Evolutionary conservation across 768 basidiomycete genomes (phyloP), one percentile per base, ranked within the genome.

Genomic region (Panellus pusillus): DNA sequence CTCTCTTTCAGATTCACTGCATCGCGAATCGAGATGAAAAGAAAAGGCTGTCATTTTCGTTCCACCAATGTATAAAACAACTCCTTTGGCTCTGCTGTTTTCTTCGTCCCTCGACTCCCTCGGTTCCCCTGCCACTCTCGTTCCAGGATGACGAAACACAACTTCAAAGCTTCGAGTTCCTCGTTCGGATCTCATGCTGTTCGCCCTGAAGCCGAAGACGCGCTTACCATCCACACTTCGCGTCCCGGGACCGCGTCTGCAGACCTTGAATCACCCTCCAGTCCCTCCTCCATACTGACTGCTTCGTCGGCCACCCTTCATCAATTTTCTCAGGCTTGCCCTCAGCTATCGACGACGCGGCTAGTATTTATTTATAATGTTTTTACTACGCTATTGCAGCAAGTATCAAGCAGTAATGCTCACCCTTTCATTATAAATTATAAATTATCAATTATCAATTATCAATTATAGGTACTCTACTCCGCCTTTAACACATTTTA

Each of bases 291-390:
- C 24, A 58, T 56, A 44, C 54, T 62, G 68, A n/a, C n/a, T n/a
- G n/a, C n/a, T n/a, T n/a, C n/a, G n/a, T n/a, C n/a, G n/a, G n/a
- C n/a, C n/a, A n/a, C 65, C 19, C 54, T 71, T 31, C 68, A 70
- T 44, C 62, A 61, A 18, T 44, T 54, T 57, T 54, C 58, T 57
- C n/a, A 57, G 37, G 20, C 56, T 12, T 50, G 47, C 53, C 56
- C 62, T 51, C 50, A 70, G 38, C 68, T 86, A 39, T 85, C 88
- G 4, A 82, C 81, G 1, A 53, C 74, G 20, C 80, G 79, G 27
- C 78, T 88, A 49, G 72, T 87, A n/a, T n/a, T n/a, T n/a, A n/a
- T n/a, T n/a, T n/a, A n/a, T n/a, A n/a, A n/a, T n/a, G n/a, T n/a
- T n/a, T n/a, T n/a, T n/a, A n/a, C n/a, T n/a, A n/a, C n/a, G n/a